A percentile compares a stretch with the other conserved stretches of the same genome.
Evolutionary conservation across 2,329 filamentous ascomycete genomes (phyloP).

Genomic region (Grosmannia huntii): DNA sequence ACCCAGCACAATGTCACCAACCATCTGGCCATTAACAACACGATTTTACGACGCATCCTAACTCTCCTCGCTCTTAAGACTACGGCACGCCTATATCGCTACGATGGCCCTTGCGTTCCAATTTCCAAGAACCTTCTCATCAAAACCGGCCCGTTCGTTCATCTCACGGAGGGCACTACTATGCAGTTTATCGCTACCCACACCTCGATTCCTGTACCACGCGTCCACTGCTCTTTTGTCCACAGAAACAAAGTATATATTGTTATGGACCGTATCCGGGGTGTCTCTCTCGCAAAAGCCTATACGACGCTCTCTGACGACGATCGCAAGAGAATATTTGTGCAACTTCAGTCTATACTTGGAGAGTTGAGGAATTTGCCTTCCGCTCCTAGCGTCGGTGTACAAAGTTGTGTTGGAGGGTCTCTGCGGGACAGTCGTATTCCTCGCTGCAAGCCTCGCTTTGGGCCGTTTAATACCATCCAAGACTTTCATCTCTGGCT

Average conservation of each 20-base stretch:
- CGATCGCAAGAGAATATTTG: too few species aligned
- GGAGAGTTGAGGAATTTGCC: too few species aligned
- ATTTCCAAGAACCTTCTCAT: neutral
- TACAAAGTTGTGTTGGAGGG: neutral
- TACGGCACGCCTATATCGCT: neutral
- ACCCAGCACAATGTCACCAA: neutral
- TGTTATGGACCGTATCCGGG: neutral
- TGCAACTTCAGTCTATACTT: too few species aligned
- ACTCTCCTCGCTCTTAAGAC: neutral
- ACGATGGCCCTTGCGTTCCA: neutral
- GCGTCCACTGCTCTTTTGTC: neutral
- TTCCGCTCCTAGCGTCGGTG: neutral
- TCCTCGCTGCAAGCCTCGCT: neutral
- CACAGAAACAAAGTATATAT: neutral
- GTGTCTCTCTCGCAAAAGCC: too few species aligned
- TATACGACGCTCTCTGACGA: too few species aligned
- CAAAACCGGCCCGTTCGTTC: neutral
- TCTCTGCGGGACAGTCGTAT: neutral
- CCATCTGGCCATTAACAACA: neutral
- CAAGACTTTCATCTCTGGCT: constrained; percentile 1
- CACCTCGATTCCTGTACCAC: neutral
- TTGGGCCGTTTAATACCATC: neutral
- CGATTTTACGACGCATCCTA: neutral
- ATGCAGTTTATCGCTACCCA: neutral
- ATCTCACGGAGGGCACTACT: neutral